phyloP scores from a whole-genome alignment of 2,329 filamentous ascomycete species.

The Colletotrichum tofieldiae region DNA sequence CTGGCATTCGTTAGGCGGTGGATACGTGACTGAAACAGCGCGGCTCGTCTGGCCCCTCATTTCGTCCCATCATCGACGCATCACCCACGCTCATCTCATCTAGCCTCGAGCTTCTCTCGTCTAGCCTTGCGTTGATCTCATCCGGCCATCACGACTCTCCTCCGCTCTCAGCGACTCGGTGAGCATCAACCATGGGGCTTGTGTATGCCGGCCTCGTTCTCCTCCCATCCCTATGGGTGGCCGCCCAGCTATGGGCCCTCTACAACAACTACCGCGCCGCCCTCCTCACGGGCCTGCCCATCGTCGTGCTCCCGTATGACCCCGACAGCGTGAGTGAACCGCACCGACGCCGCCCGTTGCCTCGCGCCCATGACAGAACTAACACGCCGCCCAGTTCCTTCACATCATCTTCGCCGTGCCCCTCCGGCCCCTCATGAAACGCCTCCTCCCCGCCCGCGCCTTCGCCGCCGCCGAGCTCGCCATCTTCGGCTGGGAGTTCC shows the following conservation, averaged over 20 bases:
- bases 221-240: conserved; percentile 9
- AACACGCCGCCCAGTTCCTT: neutral
- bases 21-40: neutral
- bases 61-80: neutral
- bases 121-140: neutral
- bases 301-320: conserved; percentile 6
- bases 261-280: conserved; percentile 5
- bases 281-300: neutral
- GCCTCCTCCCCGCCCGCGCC: conserved; percentile 48
- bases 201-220: neutral
- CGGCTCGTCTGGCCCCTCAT: neutral
- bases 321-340: neutral
- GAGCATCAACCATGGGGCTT: neutral
- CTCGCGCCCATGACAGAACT: too few species aligned
- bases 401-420: conserved; percentile 45
- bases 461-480: conserved; percentile 47
- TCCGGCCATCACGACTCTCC: neutral
- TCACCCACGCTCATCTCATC: neutral
- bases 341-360: too few species aligned
- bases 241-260: conserved; percentile 30
- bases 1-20: too few species aligned
- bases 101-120: neutral
- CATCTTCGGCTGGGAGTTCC: conserved; percentile 54
- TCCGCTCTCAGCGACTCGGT: neutral
- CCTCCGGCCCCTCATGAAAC: conserved; percentile 45